Conservation (phyloP, 768 basidiomycete species). For the Leucocoprinus birnbaumii region DNA sequence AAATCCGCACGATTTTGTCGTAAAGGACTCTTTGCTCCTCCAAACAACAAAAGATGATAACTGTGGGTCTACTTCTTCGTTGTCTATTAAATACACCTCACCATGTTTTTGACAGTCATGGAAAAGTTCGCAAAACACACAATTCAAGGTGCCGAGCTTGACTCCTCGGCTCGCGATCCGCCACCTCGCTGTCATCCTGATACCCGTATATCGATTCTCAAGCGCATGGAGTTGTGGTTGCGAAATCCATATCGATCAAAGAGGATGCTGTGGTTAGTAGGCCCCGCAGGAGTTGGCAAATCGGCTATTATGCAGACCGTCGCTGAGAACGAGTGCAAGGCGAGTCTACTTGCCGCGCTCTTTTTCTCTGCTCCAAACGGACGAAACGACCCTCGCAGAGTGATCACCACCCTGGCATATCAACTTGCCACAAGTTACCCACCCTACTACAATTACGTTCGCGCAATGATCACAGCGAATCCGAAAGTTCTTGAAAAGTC, state of each 20-base stretch:
- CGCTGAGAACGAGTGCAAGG: not conserved
- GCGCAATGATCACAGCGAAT: not conserved
- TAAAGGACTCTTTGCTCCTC: no score
- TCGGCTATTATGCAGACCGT: not conserved
- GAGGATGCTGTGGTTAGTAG: not conserved
- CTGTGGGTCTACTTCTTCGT: no score
- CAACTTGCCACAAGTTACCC: constrained; percentile 16
- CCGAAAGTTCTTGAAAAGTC: constrained; percentile 12
- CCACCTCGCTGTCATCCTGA: no score
- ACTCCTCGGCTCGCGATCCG: not conserved
- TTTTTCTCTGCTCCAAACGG: not conserved
- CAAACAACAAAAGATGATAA: no score
- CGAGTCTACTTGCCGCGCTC: not conserved
- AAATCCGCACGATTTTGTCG: no score
- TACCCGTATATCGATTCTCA: no score
- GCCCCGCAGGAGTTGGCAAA: not conserved
- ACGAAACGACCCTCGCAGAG: not conserved
- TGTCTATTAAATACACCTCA: no score
- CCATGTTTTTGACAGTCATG: not conserved
- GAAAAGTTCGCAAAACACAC: not conserved
- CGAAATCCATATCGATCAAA: not conserved
- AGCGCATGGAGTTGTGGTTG: not conserved
- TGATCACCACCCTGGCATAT: constrained; percentile 16
- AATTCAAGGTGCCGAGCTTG: not conserved
- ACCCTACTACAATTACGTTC: constrained; percentile 2